Evolutionary conservation across 768 basidiomycete genomes (phyloP).

Genomic region (Hygrophorus russula): DNA sequence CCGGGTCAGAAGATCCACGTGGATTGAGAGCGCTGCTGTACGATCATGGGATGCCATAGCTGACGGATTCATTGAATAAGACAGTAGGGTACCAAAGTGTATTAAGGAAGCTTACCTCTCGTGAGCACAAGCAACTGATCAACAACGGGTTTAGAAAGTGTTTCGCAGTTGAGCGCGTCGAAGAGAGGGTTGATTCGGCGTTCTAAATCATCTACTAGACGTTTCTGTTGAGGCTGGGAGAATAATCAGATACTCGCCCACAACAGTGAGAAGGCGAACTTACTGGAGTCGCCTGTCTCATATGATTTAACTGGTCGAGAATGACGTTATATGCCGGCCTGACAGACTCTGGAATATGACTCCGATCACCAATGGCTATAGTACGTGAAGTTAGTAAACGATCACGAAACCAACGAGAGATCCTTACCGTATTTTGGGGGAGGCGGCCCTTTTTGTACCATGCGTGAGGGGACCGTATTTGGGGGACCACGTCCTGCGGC

Average conservation of each 20-base stretch:
- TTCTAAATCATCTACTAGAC: slow-evolving; percentile 79
- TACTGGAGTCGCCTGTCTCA: slow-evolving; percentile 73
- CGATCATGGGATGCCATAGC: slow-evolving; percentile 78
- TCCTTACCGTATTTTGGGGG: slow-evolving; percentile 36
- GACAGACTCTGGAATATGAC: slow-evolving; percentile 74
- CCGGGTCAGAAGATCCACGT: slow-evolving; percentile 74
- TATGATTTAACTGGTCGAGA: slow-evolving; percentile 44
- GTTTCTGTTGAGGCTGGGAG: slow-evolving; percentile 66
- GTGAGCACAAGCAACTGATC: slow-evolving; percentile 63
- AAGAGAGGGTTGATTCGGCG: slow-evolving; percentile 78
- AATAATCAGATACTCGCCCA: slow-evolving; percentile 3
- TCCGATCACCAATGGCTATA: slow-evolving; percentile 80
- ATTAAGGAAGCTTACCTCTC: slow-evolving; percentile 41
- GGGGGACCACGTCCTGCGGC: slow-evolving; percentile 18
- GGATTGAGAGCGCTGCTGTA: slow-evolving; percentile 66
- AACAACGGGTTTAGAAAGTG: slow-evolving; percentile 57
- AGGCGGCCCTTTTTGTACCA: slow-evolving; percentile 18
- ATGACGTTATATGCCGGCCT: slow-evolving; percentile 59
- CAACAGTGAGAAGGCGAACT: slow-evolving; percentile 17
- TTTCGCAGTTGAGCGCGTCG: slow-evolving; percentile 86
- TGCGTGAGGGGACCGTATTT: slow-evolving; percentile 13
- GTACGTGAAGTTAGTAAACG: slow-evolving; percentile 6
- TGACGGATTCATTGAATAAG: slow-evolving; percentile 16
- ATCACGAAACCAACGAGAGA: background rate
- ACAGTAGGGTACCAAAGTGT: slow-evolving; percentile 2